Conservation (phyloP, 306 rosid species). For the Lathyrus aphaca region DNA sequence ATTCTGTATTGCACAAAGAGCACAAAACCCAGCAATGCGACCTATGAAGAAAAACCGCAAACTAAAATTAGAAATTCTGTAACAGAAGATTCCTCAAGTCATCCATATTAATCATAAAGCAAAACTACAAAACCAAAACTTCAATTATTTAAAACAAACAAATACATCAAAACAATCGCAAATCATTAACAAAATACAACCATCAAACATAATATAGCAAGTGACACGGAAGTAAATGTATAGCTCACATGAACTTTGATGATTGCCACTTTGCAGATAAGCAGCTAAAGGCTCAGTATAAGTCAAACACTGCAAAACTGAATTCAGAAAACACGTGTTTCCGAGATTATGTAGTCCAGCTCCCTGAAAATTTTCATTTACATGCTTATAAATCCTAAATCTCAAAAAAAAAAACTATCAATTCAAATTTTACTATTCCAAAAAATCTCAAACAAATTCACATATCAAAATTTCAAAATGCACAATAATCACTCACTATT, state of each 20-base stretch:
- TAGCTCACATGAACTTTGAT: slow-evolving; percentile 82
- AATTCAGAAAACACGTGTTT: slow-evolving; percentile 93
- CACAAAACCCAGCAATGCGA: slow-evolving; percentile 90
- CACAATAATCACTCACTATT: slow-evolving; percentile 60
- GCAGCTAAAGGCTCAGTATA: slow-evolving; percentile 97
- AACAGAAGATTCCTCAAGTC: not conserved
- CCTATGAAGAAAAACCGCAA: slow-evolving; percentile 51
- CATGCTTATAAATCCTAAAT: not conserved
- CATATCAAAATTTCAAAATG: not conserved
- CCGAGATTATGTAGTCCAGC: slow-evolving; percentile 92
- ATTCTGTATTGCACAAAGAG: slow-evolving; percentile 92
- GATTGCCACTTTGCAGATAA: slow-evolving; percentile 94
- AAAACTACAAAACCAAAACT: not conserved
- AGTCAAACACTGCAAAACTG: slow-evolving; percentile 93
- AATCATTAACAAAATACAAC: not conserved
- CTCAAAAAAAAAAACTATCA: not conserved
- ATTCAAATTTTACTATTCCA: not conserved
- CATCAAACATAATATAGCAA: not conserved
- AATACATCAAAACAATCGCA: not conserved
- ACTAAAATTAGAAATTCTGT: slow-evolving; percentile 38
- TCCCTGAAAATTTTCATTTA: slow-evolving; percentile 64
- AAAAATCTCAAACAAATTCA: not conserved
- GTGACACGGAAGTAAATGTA: not conserved
- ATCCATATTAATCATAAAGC: not conserved
- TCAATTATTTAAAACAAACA: not conserved